Base-by-base conservation (phyloP, 2,329 filamentous ascomycete genomes). In the Aspergillus candidus region DNA sequence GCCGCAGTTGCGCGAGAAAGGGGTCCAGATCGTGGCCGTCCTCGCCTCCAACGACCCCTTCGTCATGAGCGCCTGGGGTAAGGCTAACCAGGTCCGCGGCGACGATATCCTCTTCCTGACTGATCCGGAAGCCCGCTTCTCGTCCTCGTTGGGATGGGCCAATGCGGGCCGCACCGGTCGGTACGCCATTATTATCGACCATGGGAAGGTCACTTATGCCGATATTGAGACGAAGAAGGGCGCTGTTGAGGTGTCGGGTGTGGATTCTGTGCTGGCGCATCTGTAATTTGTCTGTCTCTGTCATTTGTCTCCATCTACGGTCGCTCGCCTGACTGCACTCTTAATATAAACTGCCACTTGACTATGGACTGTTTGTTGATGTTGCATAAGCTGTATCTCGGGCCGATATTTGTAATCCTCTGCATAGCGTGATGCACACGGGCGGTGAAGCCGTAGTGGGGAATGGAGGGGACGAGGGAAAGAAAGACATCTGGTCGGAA, bases 31-130 rank as follows among this genome's bases (percentile, higher is more conserved):
- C 47, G 79, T 94, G 55, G 78, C 87, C 46, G 80, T 91, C 54
- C 80, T 93, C 61, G 85, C 87, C 32, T 83, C 73, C 72, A 94
- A 94, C 66, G 88, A 94, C 66, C 73, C 82, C 41, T 93, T 77
- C 60, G 88, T 94, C 62, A 91, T 91, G 86, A 83, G 81, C 54
- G 87, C 85, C 14, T 91, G 86, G 86, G 84, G 81, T 67, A 94
- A 94, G 77, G 87, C 88, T 54, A 91, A 94, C 66, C 75, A 77
- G 34, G 74, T 90, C 58, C 82, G 79, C 60, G 80, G 82, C 49
- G 81, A 91, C 57, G 76, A 78, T 51, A 79, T 84, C 52, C 73
- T 91, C 53, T 91, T 94, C 74, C 77, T 88, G 59, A 80, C 79
- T 51, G 88, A 94, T 63, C 70, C 73, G 43, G 79, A 80, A 55